Evolutionary conservation across 2,329 filamentous ascomycete species (phyloP).

Genomic region (Spiromastix sp.): DNA sequence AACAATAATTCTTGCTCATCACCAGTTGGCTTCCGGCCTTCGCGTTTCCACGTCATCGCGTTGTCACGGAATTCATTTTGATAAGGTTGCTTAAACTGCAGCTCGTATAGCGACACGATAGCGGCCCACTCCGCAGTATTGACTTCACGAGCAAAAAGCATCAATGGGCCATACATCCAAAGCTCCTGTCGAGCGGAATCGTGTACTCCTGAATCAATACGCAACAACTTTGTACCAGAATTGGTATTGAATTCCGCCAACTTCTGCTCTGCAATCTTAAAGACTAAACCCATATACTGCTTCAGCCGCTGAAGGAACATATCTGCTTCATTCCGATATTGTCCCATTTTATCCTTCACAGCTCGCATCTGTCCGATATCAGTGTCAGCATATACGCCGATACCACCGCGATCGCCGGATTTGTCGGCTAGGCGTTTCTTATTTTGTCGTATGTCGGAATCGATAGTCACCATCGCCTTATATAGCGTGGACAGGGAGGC

Average conservation of each 20-base stretch:
- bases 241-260: conserved; percentile 51
- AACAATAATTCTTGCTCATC: conserved; percentile 83
- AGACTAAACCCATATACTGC: conserved; percentile 72
- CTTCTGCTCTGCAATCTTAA: conserved; percentile 63
- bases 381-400: conserved; percentile 58
- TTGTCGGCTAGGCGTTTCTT: conserved; percentile 39
- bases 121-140: conserved; percentile 73
- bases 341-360: conserved; percentile 85
- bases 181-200: conserved; percentile 61
- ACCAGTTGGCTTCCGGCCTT: conserved; percentile 60
- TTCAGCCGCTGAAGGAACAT: conserved; percentile 70
- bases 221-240: conserved; percentile 35
- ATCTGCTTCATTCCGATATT: conserved; percentile 67
- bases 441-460: conserved; percentile 60
- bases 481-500: conserved; percentile 68
- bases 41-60: conserved; percentile 66
- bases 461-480: conserved; percentile 87
- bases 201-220: conserved; percentile 61
- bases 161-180: conserved; percentile 79
- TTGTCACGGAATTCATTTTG: conserved; percentile 73
- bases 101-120: conserved; percentile 70
- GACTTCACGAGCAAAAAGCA: conserved; percentile 80
- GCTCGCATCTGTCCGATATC: conserved; percentile 79
- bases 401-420: conserved; percentile 24
- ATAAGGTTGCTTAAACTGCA: conserved; percentile 65